These are phyloP conservation scores for Microcyclospora tardicrescens DNA, from an alignment of 2,329 filamentous ascomycete genomes.

Conservation along the genomic window DNA sequence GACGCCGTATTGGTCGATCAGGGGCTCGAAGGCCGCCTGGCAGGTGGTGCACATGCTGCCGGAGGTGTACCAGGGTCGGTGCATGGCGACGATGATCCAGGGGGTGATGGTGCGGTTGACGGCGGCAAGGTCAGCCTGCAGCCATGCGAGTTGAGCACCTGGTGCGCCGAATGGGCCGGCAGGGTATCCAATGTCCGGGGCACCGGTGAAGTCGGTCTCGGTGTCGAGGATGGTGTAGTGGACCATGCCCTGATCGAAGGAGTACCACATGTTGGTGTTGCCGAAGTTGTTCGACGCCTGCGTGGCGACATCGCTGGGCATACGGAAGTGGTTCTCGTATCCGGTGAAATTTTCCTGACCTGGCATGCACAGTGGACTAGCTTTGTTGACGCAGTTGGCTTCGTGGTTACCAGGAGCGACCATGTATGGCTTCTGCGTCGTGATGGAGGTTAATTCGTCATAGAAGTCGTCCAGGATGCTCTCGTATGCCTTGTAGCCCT, in stretches of 20 bases:
- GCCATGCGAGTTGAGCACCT: constrained; percentile 35
- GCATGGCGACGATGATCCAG: constrained; percentile 37
- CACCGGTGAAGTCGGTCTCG: constrained; percentile 37
- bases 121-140: constrained; percentile 30
- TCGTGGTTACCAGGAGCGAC: constrained; percentile 40
- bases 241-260: constrained; percentile 40
- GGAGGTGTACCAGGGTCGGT: constrained; percentile 37
- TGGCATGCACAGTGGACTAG: constrained; percentile 36
- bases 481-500: constrained; percentile 40
- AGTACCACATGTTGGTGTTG: constrained; percentile 39
- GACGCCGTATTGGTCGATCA: constrained; percentile 34
- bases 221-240: constrained; percentile 38
- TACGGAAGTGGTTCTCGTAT: constrained; percentile 39
- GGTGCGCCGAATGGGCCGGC: constrained; percentile 37
- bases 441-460: constrained; percentile 36
- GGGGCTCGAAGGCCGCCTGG: constrained; percentile 32
- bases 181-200: constrained; percentile 25
- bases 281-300: neutral
- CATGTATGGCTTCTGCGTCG: constrained; percentile 37
- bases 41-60: constrained; percentile 29
- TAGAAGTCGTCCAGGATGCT: constrained; percentile 47
- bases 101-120: constrained; percentile 36
- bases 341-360: constrained; percentile 39
- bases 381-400: constrained; percentile 32
- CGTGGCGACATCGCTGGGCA: constrained; percentile 28